Conservation (phyloP, 805 yeast genomes). For the Zygoascus bituminiphila region DNA sequence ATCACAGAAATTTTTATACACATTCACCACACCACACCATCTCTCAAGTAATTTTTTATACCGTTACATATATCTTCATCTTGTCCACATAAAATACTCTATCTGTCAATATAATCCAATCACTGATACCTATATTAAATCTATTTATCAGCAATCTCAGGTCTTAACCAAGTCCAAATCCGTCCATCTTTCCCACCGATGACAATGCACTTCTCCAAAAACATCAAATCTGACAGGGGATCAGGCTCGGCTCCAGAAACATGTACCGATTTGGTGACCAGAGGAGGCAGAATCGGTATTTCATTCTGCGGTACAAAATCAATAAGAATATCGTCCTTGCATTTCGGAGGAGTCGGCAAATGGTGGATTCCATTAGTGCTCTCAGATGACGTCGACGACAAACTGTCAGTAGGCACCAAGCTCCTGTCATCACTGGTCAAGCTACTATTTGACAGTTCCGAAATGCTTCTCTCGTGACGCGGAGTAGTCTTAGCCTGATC, state of each 20-base stretch:
- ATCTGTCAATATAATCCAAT: not conserved
- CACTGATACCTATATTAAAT: not conserved
- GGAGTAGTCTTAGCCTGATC: not conserved
- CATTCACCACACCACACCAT: too few species aligned
- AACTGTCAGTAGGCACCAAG: not conserved
- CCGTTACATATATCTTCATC: not conserved
- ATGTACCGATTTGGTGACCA: slow-evolving; percentile 20
- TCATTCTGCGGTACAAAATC: slow-evolving; percentile 21
- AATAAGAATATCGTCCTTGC: slow-evolving; percentile 14
- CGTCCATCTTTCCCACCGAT: slow-evolving; percentile 28
- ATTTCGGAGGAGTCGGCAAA: not conserved
- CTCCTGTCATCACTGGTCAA: not conserved
- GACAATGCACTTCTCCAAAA: slow-evolving; percentile 18
- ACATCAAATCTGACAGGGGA: slow-evolving; percentile 22
- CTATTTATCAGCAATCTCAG: too few species aligned
- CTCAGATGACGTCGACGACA: not conserved
- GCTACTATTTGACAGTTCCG: not conserved
- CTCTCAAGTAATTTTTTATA: not conserved
- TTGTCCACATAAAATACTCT: not conserved
- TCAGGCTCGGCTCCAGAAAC: slow-evolving; percentile 22
- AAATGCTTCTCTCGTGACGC: not conserved
- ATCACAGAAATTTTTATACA: too few species aligned
- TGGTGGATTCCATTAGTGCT: not conserved
- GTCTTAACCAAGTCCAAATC: slow-evolving; percentile 28
- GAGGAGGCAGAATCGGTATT: slow-evolving; percentile 23